These are phyloP conservation scores for Penicilliopsis zonata DNA, from an alignment of 495 filamentous ascomycete species.

Conservation along the genomic window DNA sequence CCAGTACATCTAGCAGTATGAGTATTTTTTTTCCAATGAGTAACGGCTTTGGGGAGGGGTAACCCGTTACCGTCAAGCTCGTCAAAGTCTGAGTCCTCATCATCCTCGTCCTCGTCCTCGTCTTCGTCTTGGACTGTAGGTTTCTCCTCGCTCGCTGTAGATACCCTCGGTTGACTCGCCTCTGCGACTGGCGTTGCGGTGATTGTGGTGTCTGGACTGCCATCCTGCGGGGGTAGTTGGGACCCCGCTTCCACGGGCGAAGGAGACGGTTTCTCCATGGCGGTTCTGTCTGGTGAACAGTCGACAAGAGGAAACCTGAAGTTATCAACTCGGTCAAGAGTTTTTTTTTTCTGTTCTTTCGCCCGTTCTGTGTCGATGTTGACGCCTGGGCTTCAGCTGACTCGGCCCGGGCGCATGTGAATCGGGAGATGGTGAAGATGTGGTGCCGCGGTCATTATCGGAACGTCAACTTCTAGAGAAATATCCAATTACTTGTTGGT, in stretches of 20 bases:
- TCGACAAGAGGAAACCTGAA: background rate
- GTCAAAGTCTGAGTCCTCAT: constrained; percentile 58
- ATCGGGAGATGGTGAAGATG: too few relatives aligned
- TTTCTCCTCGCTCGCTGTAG: background rate
- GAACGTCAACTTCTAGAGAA: too few relatives aligned
- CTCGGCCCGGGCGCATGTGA: too few relatives aligned
- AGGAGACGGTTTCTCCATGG: background rate
- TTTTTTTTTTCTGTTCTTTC: too few relatives aligned
- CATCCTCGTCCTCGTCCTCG: constrained; percentile 17
- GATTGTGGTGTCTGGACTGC: background rate
- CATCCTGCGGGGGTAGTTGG: background rate
- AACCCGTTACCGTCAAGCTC: constrained; percentile 67
- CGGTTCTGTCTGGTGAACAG: background rate
- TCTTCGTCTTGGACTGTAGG: constrained; percentile 3
- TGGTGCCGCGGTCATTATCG: too few relatives aligned
- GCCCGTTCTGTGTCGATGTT: too few relatives aligned
- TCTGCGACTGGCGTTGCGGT: background rate
- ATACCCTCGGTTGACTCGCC: background rate
- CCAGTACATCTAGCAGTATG: constrained; percentile 83
- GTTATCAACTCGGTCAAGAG: too few relatives aligned
- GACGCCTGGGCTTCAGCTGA: too few relatives aligned
- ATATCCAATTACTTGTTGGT: too few relatives aligned
- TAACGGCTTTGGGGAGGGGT: too few relatives aligned
- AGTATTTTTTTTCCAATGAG: too few relatives aligned
- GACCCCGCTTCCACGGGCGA: background rate